Percentiles rank a stretch among this genome's conserved stretches.
phyloP scores from a whole-genome alignment of 2,329 filamentous ascomycete species.

The Fusarium staphyleae region DNA sequence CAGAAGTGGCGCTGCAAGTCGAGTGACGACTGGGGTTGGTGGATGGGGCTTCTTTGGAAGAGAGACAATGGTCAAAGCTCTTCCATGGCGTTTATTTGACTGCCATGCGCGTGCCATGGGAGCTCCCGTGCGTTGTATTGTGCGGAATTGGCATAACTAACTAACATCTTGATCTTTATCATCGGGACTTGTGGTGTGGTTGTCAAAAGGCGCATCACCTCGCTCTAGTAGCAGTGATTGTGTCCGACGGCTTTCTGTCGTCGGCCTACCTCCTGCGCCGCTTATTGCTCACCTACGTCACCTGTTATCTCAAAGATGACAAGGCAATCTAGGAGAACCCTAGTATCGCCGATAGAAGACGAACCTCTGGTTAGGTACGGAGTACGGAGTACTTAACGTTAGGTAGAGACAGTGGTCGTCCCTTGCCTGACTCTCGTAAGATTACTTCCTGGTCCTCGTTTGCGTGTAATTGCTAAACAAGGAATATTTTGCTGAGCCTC shows the following conservation, averaged over 20 bases:
- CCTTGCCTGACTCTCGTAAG: not conserved
- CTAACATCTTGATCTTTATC: too few species aligned
- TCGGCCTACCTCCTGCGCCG: constrained; percentile 1
- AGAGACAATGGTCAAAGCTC: not conserved
- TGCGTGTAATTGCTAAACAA: not conserved
- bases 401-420: too few species aligned
- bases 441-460: not conserved
- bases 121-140: too few species aligned
- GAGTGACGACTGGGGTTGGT: too few species aligned
- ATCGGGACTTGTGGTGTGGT: not conserved
- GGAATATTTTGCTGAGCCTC: constrained; percentile 5
- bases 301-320: not conserved
- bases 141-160: too few species aligned
- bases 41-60: too few species aligned
- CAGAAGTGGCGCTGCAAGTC: constrained; percentile 28
- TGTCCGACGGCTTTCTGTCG: constrained; percentile 3
- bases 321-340: not conserved
- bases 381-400: too few species aligned
- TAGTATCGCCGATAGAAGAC: not conserved
- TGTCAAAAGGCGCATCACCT: constrained; percentile 15
- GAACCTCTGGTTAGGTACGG: too few species aligned
- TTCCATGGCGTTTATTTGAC: not conserved
- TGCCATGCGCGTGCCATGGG: not conserved
- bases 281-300: constrained; percentile 3
- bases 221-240: constrained; percentile 4